Conservation (phyloP, 1,139 yeast genomes). For the Nakaseomyces uthaithaninus region DNA sequence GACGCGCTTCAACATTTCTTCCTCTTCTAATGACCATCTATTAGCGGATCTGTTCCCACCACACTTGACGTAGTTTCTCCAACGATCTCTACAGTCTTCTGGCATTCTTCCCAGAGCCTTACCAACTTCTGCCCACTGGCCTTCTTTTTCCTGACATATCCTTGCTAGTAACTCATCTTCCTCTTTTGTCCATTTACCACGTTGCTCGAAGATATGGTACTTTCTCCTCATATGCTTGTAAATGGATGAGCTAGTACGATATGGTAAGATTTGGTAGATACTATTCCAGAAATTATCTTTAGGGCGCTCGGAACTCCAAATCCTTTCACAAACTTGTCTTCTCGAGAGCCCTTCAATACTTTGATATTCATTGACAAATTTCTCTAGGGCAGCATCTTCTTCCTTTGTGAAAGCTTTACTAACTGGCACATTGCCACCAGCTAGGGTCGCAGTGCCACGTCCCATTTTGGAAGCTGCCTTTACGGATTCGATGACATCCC, state of each 20-base stretch:
- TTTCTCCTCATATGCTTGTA: conserved; percentile 88
- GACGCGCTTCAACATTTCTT: conserved; percentile 48
- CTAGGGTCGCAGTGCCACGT: conserved; percentile 6
- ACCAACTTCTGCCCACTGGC: conserved; percentile 87
- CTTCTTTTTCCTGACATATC: conserved; percentile 58
- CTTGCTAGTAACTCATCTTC: conserved; percentile 63
- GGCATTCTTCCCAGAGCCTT: conserved; percentile 83
- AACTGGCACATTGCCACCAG: conserved; percentile 27
- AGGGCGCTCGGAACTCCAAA: conserved; percentile 78
- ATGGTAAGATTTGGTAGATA: conserved; percentile 67
- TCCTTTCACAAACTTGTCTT: conserved; percentile 66
- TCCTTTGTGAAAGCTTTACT: conserved; percentile 36
- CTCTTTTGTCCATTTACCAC: conserved; percentile 83
- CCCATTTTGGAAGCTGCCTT: conserved; percentile 5
- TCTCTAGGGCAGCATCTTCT: conserved; percentile 65
- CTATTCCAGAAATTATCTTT: conserved; percentile 88
- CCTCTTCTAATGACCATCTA: conserved; percentile 76
- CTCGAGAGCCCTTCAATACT: conserved; percentile 52
- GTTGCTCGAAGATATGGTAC: conserved; percentile 74
- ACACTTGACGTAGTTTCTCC: conserved; percentile 92
- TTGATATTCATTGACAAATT: conserved; percentile 63
- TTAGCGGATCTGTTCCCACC: conserved; percentile 65
- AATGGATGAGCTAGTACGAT: conserved; percentile 76
- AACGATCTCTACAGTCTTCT: conserved; percentile 91
- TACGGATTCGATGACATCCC: conserved; percentile 5